Evolutionary conservation across 2,329 filamentous ascomycete species (phyloP), one percentile per base, ranked within the genome.

Genomic region (Ceratocystis papillata): DNA sequence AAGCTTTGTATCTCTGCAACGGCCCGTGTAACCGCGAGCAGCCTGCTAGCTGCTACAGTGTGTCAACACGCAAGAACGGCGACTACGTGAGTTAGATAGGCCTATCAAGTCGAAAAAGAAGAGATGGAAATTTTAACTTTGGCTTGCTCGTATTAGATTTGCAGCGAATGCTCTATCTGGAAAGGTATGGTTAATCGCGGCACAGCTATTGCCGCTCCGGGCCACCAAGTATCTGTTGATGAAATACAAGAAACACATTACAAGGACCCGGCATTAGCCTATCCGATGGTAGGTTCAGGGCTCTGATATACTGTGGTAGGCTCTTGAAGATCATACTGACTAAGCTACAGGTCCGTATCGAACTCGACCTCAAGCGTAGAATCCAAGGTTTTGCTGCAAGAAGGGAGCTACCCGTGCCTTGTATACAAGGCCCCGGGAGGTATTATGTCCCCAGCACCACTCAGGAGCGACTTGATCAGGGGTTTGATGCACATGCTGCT

Each of bases 1-100:
- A 69, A 0, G 46, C 59, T 2, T 73, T 77, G 67, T 59, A 74
- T 7, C 67, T 67, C 1, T 78, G 76, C 62, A 69, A 72, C 2
- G 59, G 74, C 0, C 70, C 70, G 0, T 78, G 76, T 63, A 48
- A 65, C 1, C 46, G 72, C 7, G 68, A 70, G 20, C 74, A 73
- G 59, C 67, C 71, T 0, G 60, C 71, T 1, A 68, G 72, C 0
- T 62, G 73, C 0, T 78, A 75, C 57, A 74, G 71, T 62, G 72
- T 74, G 65, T 69, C 68, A 7, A 72, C 69, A 41, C 71, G 73
- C 25, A 69, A 67, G 44, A 70, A 70, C 3, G 74, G 72, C 1
- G 71, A 73, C 2, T 69, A 70, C 22, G 76, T 77, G 65, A 70
- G 75, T 59, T n/a, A 33, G 12, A 5, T 6, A 20, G 28, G 55